Evolutionary conservation across 2,329 filamentous ascomycete species (phyloP), one percentile per base, ranked within the genome.

Genomic region (Ophiocordyceps camponoti-floridani): DNA sequence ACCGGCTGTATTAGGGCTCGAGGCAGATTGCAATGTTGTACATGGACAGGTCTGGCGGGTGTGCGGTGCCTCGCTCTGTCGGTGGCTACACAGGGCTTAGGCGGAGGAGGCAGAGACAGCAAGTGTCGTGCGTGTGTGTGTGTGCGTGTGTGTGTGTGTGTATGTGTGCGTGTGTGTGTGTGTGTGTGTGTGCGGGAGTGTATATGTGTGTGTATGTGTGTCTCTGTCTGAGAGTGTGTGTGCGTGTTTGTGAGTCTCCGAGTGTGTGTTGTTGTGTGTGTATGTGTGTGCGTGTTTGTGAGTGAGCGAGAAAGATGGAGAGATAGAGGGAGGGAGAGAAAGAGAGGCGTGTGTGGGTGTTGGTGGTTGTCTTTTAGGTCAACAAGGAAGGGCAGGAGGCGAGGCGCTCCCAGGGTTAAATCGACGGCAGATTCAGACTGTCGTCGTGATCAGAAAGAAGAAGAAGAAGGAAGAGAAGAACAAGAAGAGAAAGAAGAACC

Each of bases 341-440:
- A 41, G 43, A 26, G 43, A 43, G 41, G 45, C 6, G 14, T 14
- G 31, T 35, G 31, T 33, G 31, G 6, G 11, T 35, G 31, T 35
- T 10, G 9, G 30, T 33, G 30, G 31, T 14, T 37, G 33, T 37
- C 16, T 35, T 12, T 51, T 37, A 43, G 41, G 14, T 42, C 38
- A 58, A 5, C 12, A 71, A 69, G 58, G 67, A 68, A 62, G 61
- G 66, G 62, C 60, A 53, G 60, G 59, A 59, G 54, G 51, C 50
- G 55, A 62, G 57, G 53, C 55, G 56, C 62, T 65, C 64, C 66
- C 60, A 64, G 59, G 59, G 44, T 47, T 61, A 58, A 55, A 56
- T 54, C 53, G 53, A 23, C 23, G 23, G 23, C 23, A 23, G 23
- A 23, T 23, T 23, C 23, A 23, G 23, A 23, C 23, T 44, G 58